These are phyloP conservation scores for Vinca minor DNA, from an alignment of 257 asterid species.

Conservation along the genomic window DNA sequence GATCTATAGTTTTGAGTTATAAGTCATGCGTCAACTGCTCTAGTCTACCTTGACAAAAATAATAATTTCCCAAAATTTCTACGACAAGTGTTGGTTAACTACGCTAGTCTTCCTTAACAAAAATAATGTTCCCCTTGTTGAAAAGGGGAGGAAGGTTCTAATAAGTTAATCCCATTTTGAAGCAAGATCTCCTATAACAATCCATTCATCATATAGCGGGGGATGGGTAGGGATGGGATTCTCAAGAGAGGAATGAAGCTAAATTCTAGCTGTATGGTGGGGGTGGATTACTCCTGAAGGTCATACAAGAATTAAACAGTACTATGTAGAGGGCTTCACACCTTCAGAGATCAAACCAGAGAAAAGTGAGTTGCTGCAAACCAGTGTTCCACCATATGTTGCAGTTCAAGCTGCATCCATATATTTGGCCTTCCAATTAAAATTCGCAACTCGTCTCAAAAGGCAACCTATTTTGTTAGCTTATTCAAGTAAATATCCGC, in stretches of 20 bases:
- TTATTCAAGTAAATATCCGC: constrained; percentile 60
- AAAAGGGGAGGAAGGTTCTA: no score
- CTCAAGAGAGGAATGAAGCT: constrained; percentile 79
- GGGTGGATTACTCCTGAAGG: constrained; percentile 73
- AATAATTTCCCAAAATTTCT: no score
- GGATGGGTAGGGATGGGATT: constrained; percentile 99
- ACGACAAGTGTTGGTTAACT: no score
- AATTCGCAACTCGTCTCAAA: constrained; percentile 42
- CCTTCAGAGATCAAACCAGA: constrained; percentile 56
- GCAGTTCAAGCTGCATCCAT: constrained; percentile 50
- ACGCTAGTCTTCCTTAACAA: no score
- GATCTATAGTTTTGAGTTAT: no score
- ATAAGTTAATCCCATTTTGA: no score
- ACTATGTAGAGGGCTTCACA: constrained; percentile 52
- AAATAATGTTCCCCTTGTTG: no score
- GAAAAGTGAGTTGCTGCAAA: constrained; percentile 64
- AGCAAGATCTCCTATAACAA: no score
- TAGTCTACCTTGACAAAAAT: no score
- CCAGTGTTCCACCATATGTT: constrained; percentile 66
- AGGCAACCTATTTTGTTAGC: constrained; percentile 69
- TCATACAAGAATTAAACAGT: constrained; percentile 64
- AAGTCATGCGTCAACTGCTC: no score
- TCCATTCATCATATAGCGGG: constrained; percentile 53
- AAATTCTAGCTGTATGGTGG: constrained; percentile 81
- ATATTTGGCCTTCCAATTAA: constrained; percentile 76